phyloP scores from a whole-genome alignment of 2,329 filamentous ascomycete genomes.

The Aspergillus sp. region DNA sequence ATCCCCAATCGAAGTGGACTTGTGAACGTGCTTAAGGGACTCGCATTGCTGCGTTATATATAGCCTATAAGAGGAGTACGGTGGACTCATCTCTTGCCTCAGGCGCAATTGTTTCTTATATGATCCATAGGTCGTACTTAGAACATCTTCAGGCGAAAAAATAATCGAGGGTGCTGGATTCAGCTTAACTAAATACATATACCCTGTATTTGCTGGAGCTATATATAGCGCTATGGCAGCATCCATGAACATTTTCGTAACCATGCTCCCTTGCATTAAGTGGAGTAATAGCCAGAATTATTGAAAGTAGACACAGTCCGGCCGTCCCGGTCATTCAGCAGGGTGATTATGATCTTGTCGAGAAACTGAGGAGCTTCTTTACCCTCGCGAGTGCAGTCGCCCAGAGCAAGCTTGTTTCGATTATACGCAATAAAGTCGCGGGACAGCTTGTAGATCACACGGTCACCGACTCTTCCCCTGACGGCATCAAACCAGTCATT shows the following conservation, averaged over 20 bases:
- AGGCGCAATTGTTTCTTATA: slow-evolving; percentile 3
- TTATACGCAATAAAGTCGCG: background rate
- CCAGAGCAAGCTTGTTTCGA: background rate
- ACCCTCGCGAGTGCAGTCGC: background rate
- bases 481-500: background rate
- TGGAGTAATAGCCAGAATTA: background rate
- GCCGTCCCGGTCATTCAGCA: background rate
- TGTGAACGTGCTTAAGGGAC: slow-evolving; percentile 1
- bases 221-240: too few species aligned
- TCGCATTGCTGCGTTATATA: background rate
- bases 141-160: too few species aligned
- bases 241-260: too few species aligned
- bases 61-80: background rate
- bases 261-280: too few species aligned
- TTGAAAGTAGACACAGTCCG: background rate
- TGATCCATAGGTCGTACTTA: background rate
- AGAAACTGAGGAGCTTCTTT: background rate
- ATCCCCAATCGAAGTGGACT: slow-evolving; percentile 4
- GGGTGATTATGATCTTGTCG: background rate
- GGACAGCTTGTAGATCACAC: background rate
- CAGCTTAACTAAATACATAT: too few species aligned
- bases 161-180: too few species aligned
- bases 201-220: too few species aligned
- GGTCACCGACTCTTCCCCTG: background rate
- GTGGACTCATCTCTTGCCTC: background rate